Percentiles rank a stretch among this genome's conserved stretches.
These are phyloP conservation scores for Dactylellina drechsleri DNA, from an alignment of 2,329 filamentous ascomycete genomes.

Conservation along the genomic window DNA sequence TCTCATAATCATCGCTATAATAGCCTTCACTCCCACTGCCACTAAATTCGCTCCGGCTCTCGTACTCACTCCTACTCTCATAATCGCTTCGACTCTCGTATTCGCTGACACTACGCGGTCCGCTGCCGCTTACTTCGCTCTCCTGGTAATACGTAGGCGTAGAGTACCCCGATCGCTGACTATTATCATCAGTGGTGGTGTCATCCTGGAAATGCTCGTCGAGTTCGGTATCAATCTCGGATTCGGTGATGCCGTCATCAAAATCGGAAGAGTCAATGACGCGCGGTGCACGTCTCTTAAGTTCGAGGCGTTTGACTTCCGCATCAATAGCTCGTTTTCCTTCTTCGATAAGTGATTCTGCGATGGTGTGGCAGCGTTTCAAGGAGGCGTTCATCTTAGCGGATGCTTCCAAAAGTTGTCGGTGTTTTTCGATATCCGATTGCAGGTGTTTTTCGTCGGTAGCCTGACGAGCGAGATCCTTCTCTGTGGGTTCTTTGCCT, in stretches of 20 bases:
- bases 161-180: constrained; percentile 40
- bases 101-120: constrained; percentile 40
- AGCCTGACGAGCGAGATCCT: constrained; percentile 68
- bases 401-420: constrained; percentile 85
- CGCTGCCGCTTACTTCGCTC: constrained; percentile 44
- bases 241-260: constrained; percentile 45
- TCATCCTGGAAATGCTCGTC: constrained; percentile 26
- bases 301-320: constrained; percentile 3
- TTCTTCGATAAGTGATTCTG: constrained; percentile 88
- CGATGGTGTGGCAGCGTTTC: constrained; percentile 87
- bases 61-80: constrained; percentile 43
- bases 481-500: constrained; percentile 60
- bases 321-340: constrained; percentile 78
- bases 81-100: constrained; percentile 49
- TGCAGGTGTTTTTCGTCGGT: constrained; percentile 85
- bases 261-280: constrained; percentile 41
- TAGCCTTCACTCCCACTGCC: constrained; percentile 45
- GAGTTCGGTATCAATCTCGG: constrained; percentile 42
- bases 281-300: constrained; percentile 26
- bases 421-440: constrained; percentile 86
- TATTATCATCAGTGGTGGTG: constrained; percentile 47
- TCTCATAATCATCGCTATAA: constrained; percentile 52
- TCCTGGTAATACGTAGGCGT: constrained; percentile 49
- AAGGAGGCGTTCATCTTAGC: constrained; percentile 96
- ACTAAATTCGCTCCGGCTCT: constrained; percentile 51